These are phyloP conservation scores for Teratosphaeria destructans DNA, from an alignment of 2,329 filamentous ascomycete species.

Conservation along the genomic window DNA sequence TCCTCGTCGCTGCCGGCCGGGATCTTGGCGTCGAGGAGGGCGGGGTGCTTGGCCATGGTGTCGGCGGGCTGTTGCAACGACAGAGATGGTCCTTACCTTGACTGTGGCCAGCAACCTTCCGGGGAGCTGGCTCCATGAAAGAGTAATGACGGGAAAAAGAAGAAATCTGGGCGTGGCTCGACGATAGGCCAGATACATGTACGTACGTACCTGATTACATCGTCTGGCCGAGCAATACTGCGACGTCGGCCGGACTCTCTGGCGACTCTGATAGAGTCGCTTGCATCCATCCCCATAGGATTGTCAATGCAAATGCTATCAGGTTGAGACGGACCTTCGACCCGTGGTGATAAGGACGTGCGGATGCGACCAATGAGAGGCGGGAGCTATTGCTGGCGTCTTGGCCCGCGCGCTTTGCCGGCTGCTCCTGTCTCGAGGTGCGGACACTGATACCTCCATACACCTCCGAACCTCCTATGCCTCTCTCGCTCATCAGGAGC, in stretches of 20 bases:
- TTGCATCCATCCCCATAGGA: background rate
- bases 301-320: background rate
- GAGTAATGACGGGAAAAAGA: no score
- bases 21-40: conserved; percentile 1
- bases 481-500: no score
- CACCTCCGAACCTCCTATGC: no score
- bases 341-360: background rate
- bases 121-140: background rate
- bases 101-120: background rate
- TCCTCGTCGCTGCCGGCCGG: conserved; percentile 1
- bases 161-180: background rate
- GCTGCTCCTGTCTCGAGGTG: no score
- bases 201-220: background rate
- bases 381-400: background rate
- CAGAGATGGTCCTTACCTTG: background rate
- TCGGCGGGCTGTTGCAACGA: background rate
- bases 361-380: background rate
- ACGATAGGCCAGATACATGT: background rate
- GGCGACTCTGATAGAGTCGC: background rate
- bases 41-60: conserved; percentile 2
- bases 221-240: background rate
- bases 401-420: background rate
- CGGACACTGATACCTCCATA: no score
- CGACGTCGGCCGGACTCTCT: background rate
- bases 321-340: background rate